Conservation (phyloP, 192 early-diverging fungal species). For the Coemansia sp. region DNA sequence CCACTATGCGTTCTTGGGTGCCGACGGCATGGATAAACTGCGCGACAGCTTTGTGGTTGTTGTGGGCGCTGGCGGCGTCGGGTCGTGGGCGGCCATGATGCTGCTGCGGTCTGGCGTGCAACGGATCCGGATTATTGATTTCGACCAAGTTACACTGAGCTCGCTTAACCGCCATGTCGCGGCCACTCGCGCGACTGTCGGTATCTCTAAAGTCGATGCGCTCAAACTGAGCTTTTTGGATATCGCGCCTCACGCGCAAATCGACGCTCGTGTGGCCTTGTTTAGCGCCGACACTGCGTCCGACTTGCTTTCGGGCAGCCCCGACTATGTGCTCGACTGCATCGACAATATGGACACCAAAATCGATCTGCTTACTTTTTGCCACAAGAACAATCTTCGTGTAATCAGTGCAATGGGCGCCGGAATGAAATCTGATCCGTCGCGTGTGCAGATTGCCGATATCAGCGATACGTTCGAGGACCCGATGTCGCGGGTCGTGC, state of each 20-base stretch:
- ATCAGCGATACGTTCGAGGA: slow-evolving; percentile 94
- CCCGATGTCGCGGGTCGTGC: slow-evolving; percentile 84
- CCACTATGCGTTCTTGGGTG: slow-evolving; percentile 87
- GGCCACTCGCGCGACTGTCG: slow-evolving; percentile 85
- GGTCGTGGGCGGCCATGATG: slow-evolving; percentile 88
- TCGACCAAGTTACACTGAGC: slow-evolving; percentile 95
- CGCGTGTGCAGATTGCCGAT: slow-evolving; percentile 93
- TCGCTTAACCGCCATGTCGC: slow-evolving; percentile 94
- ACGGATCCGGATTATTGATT: slow-evolving; percentile 87
- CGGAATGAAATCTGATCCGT: slow-evolving; percentile 96
- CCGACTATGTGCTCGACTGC: slow-evolving; percentile 81
- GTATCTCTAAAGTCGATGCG: slow-evolving; percentile 79
- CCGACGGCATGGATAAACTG: slow-evolving; percentile 71
- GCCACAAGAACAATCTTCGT: slow-evolving; percentile 66
- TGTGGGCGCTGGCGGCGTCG: slow-evolving; percentile 95
- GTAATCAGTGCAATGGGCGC: slow-evolving; percentile 97
- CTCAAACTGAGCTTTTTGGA: slow-evolving; percentile 70
- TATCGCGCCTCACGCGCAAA: slow-evolving; percentile 73
- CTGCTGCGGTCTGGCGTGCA: slow-evolving; percentile 85
- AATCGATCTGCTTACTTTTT: slow-evolving; percentile 83
- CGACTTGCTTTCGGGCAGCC: slow-evolving; percentile 67
- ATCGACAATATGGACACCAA: slow-evolving; percentile 98
- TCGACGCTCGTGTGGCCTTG: slow-evolving; percentile 77
- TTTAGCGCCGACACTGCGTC: slow-evolving; percentile 71
- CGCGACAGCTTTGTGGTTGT: slow-evolving; percentile 86